Conservation (phyloP, 2,329 filamentous ascomycete species). For the Colletotrichum filicis region DNA sequence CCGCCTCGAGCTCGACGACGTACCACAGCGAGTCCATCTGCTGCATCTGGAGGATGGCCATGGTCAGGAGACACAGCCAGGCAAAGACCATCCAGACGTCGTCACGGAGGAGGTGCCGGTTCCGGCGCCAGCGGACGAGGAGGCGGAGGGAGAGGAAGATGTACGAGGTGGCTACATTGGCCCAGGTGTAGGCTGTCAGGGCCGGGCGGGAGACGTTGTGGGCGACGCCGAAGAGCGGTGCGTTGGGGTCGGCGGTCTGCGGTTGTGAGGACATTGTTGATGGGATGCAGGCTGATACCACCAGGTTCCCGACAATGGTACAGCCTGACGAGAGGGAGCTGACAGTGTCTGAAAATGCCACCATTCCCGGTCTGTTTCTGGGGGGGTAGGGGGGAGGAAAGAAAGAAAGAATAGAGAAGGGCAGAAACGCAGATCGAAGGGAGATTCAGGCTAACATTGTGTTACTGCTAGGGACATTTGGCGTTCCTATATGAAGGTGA, state of each 20-base stretch:
- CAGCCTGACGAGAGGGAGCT: neutral
- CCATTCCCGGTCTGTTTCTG: neutral
- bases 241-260: conserved; percentile 19
- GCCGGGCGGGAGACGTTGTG: conserved; percentile 10
- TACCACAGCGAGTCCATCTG: conserved; percentile 37
- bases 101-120: conserved; percentile 37
- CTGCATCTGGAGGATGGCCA: conserved; percentile 37
- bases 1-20: conserved; percentile 32
- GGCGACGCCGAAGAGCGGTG: conserved; percentile 31
- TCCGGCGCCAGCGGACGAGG: conserved; percentile 40
- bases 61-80: conserved; percentile 39
- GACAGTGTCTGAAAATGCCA: neutral
- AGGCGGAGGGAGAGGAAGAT: conserved; percentile 42
- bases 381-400: too few relatives aligned
- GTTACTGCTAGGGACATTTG: neutral
- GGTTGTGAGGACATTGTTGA: neutral
- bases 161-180: conserved; percentile 41
- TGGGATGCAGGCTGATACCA: neutral
- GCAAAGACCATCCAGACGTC: conserved; percentile 46
- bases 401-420: neutral
- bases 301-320: neutral
- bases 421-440: neutral
- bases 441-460: neutral
- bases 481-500: neutral
- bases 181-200: conserved; percentile 44